Conservation (phyloP, 1,139 yeast genomes). For the Saccharomycopsis crataegensis region DNA sequence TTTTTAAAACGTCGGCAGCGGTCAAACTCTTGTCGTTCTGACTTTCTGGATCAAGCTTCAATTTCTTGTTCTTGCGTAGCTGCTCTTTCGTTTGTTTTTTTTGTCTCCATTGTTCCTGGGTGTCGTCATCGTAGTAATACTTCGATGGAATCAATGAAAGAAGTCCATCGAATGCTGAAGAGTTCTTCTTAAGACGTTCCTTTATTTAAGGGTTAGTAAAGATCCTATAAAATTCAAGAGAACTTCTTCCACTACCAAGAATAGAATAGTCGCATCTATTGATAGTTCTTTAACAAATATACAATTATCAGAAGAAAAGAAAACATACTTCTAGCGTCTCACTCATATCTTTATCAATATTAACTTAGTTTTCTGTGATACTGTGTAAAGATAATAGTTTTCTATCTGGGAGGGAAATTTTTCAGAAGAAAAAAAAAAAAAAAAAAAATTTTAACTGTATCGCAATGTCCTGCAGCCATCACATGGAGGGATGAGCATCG, state of each 20-base stretch:
- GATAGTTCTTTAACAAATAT: too few species aligned
- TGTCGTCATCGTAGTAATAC: constrained; percentile 70
- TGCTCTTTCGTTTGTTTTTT: constrained; percentile 71
- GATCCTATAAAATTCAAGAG: not conserved
- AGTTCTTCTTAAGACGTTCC: constrained; percentile 79
- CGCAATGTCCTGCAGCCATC: too few species aligned
- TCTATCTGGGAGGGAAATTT: too few species aligned
- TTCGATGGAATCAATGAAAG: constrained; percentile 90
- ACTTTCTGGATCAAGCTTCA: constrained; percentile 68
- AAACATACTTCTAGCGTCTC: constrained; percentile 13
- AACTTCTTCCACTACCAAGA: too few species aligned
- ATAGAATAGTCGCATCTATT: too few species aligned
- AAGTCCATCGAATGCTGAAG: constrained; percentile 84
- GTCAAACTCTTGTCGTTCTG: constrained; percentile 42
- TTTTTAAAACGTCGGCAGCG: constrained; percentile 61
- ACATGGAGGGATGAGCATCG: too few species aligned
- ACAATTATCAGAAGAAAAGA: too few species aligned
- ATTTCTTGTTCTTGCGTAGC: constrained; percentile 50
- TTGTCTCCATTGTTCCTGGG: constrained; percentile 84
- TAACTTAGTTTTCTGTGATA: too few species aligned
- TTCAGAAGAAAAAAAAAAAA: too few species aligned
- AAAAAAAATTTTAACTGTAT: not conserved
- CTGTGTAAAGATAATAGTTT: too few species aligned
- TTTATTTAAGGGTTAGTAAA: constrained; percentile 27
- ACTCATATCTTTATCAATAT: constrained; percentile 8